These are phyloP conservation scores for Suhomyces wounanorum DNA, from an alignment of 1,139 yeast genomes.

Conservation along the genomic window DNA sequence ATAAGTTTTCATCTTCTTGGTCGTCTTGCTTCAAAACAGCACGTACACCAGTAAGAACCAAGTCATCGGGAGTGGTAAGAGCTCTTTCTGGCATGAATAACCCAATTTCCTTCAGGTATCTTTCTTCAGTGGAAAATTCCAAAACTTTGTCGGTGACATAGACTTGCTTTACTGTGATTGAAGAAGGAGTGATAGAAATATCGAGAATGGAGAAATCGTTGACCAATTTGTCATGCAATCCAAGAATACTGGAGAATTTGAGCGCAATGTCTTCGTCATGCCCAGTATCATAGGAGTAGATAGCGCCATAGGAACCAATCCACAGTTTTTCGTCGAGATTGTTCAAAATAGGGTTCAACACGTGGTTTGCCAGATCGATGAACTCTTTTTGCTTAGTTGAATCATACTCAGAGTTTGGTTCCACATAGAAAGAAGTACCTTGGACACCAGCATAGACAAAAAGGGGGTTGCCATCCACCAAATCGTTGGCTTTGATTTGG, in stretches of 20 bases:
- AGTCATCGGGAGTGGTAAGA: slow-evolving; percentile 33
- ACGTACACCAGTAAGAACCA: slow-evolving; percentile 39
- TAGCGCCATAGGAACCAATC: slow-evolving; percentile 2
- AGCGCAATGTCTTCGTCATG: background rate
- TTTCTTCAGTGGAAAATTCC: background rate
- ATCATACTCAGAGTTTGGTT: slow-evolving; percentile 21
- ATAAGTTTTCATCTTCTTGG: slow-evolving; percentile 16
- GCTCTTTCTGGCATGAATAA: slow-evolving; percentile 33
- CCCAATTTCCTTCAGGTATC: slow-evolving; percentile 33
- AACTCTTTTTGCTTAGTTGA: slow-evolving; percentile 22
- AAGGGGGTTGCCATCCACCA: slow-evolving; percentile 14
- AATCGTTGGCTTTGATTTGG: slow-evolving; percentile 19
- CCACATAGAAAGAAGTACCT: slow-evolving; percentile 32
- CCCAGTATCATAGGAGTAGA: background rate
- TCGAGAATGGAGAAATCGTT: slow-evolving; percentile 5
- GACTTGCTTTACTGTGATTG: slow-evolving; percentile 7
- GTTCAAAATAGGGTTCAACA: slow-evolving; percentile 16
- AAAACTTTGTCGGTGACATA: background rate
- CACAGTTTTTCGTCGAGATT: background rate
- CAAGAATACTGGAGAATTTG: background rate
- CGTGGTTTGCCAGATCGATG: slow-evolving; percentile 21
- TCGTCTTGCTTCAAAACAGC: slow-evolving; percentile 25
- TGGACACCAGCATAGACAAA: slow-evolving; percentile 28
- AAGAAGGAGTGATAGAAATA: background rate
- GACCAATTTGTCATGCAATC: background rate